Conservation (phyloP, 805 yeast genomes). For the Blastobotrys terrestris region DNA sequence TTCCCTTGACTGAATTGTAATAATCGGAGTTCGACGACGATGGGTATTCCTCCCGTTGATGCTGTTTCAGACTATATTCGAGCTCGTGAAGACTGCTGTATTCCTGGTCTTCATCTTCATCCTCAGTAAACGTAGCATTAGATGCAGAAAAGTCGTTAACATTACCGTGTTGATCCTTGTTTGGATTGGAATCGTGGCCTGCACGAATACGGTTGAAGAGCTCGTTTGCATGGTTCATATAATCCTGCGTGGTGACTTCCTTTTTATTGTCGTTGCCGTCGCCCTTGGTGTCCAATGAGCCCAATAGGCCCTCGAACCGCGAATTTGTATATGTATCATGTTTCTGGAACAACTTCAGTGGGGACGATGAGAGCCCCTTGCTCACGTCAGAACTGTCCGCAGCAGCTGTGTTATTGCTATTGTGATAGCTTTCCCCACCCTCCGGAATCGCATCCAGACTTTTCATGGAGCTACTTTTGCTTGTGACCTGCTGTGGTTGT, state of each 20-base stretch:
- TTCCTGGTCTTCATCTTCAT: slow-evolving; percentile 4
- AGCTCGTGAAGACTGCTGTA: slow-evolving; percentile 2
- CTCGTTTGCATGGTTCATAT: slow-evolving; percentile 25
- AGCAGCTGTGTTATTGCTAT: background rate
- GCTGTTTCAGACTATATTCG: slow-evolving; percentile 7
- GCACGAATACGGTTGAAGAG: slow-evolving; percentile 20
- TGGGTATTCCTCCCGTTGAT: slow-evolving; percentile 1
- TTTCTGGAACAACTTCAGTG: slow-evolving; percentile 23
- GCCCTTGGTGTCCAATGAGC: slow-evolving; percentile 9
- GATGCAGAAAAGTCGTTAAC: slow-evolving; percentile 9
- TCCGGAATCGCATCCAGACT: background rate
- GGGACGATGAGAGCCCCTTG: slow-evolving; percentile 8
- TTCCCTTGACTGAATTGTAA: slow-evolving; percentile 11
- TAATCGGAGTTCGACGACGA: slow-evolving; percentile 1
- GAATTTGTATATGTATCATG: slow-evolving; percentile 26
- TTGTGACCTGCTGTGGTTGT: background rate
- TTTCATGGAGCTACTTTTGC: background rate
- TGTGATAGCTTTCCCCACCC: background rate
- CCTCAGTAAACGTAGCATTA: slow-evolving; percentile 3
- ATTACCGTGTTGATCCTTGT: slow-evolving; percentile 6
- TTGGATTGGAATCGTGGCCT: slow-evolving; percentile 7
- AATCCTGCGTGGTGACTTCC: slow-evolving; percentile 13
- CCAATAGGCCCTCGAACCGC: slow-evolving; percentile 23
- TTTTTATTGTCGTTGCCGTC: background rate
- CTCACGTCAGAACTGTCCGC: background rate